Conservation (phyloP, 306 rosid genomes). For the Cucumis cinereus region DNA sequence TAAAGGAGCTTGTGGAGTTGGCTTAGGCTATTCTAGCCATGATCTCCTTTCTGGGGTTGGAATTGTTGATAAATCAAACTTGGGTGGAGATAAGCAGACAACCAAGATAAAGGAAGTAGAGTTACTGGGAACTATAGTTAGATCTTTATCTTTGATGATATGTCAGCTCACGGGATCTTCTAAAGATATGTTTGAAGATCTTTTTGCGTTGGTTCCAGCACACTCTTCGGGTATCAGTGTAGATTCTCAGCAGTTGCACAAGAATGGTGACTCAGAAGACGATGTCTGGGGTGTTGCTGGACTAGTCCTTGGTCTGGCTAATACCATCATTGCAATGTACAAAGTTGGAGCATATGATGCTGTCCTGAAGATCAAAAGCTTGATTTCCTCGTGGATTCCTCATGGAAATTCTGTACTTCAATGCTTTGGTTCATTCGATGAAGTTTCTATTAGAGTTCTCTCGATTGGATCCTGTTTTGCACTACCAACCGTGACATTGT, state of each 20-base stretch:
- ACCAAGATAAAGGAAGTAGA: constrained; percentile 42
- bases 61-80: constrained; percentile 32
- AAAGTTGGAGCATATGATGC: constrained; percentile 55
- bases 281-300: constrained; percentile 97
- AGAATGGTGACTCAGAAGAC: constrained; percentile 51
- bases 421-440: constrained; percentile 18
- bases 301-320: constrained; percentile 80
- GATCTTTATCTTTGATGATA: constrained; percentile 39
- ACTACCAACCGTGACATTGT: constrained; percentile 55
- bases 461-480: constrained; percentile 87
- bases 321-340: constrained; percentile 54
- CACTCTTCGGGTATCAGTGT: constrained; percentile 19
- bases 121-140: constrained; percentile 46
- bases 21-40: constrained; percentile 81
- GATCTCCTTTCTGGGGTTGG: constrained; percentile 74
- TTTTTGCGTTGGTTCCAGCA: constrained; percentile 39
- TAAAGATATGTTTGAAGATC: constrained; percentile 43
- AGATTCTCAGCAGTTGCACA: constrained; percentile 23
- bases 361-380: constrained; percentile 57
- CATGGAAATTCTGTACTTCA: constrained; percentile 25
- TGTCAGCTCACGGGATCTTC: constrained; percentile 43
- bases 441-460: constrained; percentile 34
- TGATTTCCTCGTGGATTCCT: constrained; percentile 75
- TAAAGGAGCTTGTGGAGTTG: constrained; percentile 93
- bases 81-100: constrained; percentile 28